A percentile compares a stretch with the other conserved stretches of the same genome.
These are phyloP conservation scores for Trichoderma sp. DNA, from an alignment of 2,329 filamentous ascomycete genomes.

Conservation along the genomic window DNA sequence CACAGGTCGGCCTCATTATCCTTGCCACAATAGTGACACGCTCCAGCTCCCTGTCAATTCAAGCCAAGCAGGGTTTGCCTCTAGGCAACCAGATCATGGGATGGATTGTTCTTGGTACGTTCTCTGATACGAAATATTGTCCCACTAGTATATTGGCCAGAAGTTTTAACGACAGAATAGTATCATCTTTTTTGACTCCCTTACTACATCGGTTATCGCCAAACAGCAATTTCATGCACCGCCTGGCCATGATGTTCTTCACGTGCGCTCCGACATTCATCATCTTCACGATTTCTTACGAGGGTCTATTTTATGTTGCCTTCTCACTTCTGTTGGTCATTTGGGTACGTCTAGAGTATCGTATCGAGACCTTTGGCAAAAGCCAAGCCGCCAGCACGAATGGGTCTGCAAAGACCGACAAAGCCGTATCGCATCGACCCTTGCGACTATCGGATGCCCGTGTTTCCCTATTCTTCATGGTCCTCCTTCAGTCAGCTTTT, in stretches of 20 bases:
- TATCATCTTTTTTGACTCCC: slow-evolving; percentile 74
- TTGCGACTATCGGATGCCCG: slow-evolving; percentile 82
- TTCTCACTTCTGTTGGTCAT: slow-evolving; percentile 80
- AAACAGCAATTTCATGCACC: slow-evolving; percentile 86
- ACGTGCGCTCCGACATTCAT: slow-evolving; percentile 93
- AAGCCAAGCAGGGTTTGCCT: slow-evolving; percentile 82
- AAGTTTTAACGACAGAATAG: slow-evolving; percentile 41
- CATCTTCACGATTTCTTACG: slow-evolving; percentile 95
- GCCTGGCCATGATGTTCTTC: slow-evolving; percentile 84
- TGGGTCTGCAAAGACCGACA: slow-evolving; percentile 7
- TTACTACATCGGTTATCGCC: slow-evolving; percentile 78
- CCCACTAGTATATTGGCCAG: slow-evolving; percentile 22
- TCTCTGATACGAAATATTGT: not conserved
- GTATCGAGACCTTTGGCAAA: slow-evolving; percentile 46
- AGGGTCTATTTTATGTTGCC: slow-evolving; percentile 91
- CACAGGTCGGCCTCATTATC: slow-evolving; percentile 70
- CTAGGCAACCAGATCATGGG: slow-evolving; percentile 85
- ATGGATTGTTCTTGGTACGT: slow-evolving; percentile 74
- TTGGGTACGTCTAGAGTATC: slow-evolving; percentile 92
- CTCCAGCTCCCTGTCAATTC: slow-evolving; percentile 80
- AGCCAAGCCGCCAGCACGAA: not conserved
- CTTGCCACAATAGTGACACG: slow-evolving; percentile 84
- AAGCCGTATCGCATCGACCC: slow-evolving; percentile 53
- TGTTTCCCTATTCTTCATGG: slow-evolving; percentile 92
- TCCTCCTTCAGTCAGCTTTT: slow-evolving; percentile 90